phyloP scores from a whole-genome alignment of 495 filamentous ascomycete species.

The Penicillium canescens region DNA sequence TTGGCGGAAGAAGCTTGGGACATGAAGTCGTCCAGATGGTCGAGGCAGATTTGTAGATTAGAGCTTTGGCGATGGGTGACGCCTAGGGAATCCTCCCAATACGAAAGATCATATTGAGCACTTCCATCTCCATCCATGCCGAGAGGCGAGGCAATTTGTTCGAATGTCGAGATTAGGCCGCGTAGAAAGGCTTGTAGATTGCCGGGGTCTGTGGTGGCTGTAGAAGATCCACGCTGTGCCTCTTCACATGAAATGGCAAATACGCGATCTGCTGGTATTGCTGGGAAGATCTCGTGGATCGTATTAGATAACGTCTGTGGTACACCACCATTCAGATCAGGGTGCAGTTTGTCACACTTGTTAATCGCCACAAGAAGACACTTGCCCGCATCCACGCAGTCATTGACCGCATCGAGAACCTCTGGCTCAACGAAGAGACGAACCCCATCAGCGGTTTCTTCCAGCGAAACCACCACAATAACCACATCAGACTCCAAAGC shows the following conservation, averaged over 20 bases:
- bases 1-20: constrained; percentile 22
- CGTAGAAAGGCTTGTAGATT: constrained; percentile 68
- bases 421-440: constrained; percentile 54
- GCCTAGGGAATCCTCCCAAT: constrained; percentile 81
- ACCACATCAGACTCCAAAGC: constrained; percentile 85
- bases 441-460: constrained; percentile 38
- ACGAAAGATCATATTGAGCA: constrained; percentile 46
- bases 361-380: constrained; percentile 75
- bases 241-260: constrained; percentile 72
- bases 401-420: constrained; percentile 56
- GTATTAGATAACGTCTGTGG: constrained; percentile 18
- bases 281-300: constrained; percentile 33
- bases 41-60: constrained; percentile 70
- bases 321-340: constrained; percentile 7
- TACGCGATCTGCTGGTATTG: constrained; percentile 43
- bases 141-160: constrained; percentile 66
- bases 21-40: constrained; percentile 71
- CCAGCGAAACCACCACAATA: constrained; percentile 74
- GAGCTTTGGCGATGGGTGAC: constrained; percentile 87
- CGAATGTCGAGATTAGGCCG: constrained; percentile 66
- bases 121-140: constrained; percentile 37
- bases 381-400: constrained; percentile 55
- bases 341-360: constrained; percentile 67
- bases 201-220: constrained; percentile 51
- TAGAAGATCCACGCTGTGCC: constrained; percentile 14